phyloP scores from a whole-genome alignment of 2,329 filamentous ascomycete species.

The Claviceps capensis region DNA sequence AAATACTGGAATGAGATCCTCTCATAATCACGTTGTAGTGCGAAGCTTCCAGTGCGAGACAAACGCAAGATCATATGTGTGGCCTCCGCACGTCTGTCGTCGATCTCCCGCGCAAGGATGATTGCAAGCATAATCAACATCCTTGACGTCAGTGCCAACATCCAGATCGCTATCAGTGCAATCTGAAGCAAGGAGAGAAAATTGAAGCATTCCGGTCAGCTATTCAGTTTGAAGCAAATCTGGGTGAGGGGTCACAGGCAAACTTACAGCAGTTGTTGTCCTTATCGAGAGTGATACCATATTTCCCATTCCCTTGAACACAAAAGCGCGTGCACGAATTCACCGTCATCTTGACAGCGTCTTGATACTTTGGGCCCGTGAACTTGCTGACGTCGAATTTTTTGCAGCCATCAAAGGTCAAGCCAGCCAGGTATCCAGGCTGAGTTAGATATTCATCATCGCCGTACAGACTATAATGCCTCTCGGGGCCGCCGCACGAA shows the following conservation, averaged over 20 bases:
- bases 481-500: neutral
- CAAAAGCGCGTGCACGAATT: neutral
- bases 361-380: neutral
- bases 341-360: neutral
- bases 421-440: neutral
- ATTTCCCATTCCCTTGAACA: neutral
- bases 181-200: neutral
- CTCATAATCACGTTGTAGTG: neutral
- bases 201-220: too few species aligned
- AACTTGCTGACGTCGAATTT: neutral
- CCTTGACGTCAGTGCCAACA: neutral
- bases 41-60: neutral
- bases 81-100: neutral
- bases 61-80: neutral
- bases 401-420: neutral
- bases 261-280: neutral
- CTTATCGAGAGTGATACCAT: neutral
- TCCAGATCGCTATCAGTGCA: neutral
- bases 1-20: neutral
- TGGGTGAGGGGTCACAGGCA: neutral
- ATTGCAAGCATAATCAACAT: neutral
- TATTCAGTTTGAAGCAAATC: too few species aligned
- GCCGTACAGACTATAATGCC: neutral
- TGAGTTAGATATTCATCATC: neutral
- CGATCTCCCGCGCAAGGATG: neutral